These are phyloP conservation scores for Cucumis melo DNA, from an alignment of 306 rosid species.

Conservation along the genomic window DNA sequence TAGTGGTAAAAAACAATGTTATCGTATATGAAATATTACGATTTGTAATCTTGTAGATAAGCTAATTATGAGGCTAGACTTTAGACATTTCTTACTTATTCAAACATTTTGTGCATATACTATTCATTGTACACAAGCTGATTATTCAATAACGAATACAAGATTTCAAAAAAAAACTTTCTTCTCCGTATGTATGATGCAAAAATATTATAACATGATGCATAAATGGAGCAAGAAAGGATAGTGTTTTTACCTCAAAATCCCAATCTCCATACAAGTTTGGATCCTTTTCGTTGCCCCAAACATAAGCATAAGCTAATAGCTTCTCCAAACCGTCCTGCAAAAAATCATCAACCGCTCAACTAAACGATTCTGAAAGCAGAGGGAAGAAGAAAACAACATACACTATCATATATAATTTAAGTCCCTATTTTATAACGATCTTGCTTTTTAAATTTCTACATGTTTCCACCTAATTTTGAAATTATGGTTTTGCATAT, in stretches of 20 bases:
- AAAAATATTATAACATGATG: neutral
- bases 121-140: no score
- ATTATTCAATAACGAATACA: no score
- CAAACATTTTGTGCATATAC: no score
- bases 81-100: no score
- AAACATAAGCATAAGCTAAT: conserved; percentile 41
- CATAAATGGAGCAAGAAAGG: conserved; percentile 1
- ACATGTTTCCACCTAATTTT: no score
- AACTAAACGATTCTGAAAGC: neutral
- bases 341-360: neutral
- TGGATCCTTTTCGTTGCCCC: conserved; percentile 68
- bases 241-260: conserved; percentile 51
- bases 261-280: conserved; percentile 71
- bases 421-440: neutral
- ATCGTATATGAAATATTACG: no score
- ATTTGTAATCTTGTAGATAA: no score
- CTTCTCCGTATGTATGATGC: neutral
- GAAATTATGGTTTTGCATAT: no score
- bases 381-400: neutral
- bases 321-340: conserved; percentile 57
- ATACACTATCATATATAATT: neutral
- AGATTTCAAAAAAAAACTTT: no score
- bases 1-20: no score
- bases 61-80: no score
- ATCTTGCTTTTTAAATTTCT: no score